Conservation (phyloP, 768 basidiomycete species). For the Tylopilus subfusipes region DNA sequence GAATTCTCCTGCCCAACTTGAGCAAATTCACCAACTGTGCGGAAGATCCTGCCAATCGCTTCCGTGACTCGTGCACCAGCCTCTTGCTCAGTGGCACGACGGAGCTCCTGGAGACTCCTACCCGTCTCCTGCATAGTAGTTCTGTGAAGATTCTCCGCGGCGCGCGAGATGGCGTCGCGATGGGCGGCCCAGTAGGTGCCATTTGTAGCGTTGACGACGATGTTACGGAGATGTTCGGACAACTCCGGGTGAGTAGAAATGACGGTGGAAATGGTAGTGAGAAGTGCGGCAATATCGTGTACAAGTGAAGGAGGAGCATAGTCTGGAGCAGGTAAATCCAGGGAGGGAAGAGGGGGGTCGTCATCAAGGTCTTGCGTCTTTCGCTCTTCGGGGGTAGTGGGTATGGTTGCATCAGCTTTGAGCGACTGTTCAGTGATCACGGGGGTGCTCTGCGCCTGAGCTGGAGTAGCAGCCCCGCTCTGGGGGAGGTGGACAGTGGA, state of each 20-base stretch:
- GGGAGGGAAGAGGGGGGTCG: constrained; percentile 51
- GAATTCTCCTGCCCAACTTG: constrained; percentile 16
- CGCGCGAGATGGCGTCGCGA: constrained; percentile 54
- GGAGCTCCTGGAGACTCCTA: constrained; percentile 42
- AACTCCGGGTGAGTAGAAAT: constrained; percentile 68
- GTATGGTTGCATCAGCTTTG: constrained; percentile 6
- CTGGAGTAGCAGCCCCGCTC: constrained; percentile 28
- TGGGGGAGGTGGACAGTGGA: constrained; percentile 14
- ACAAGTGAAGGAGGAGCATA: constrained; percentile 46
- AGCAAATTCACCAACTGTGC: constrained; percentile 42
- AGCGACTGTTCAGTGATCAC: constrained; percentile 29
- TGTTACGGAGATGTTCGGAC: constrained; percentile 60
- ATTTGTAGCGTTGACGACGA: constrained; percentile 55
- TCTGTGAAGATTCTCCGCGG: constrained; percentile 52
- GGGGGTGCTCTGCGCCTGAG: constrained; percentile 41
- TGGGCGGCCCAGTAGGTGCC: constrained; percentile 71
- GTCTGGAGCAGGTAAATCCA: constrained; percentile 33
- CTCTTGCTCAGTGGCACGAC: constrained; percentile 55
- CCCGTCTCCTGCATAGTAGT: constrained; percentile 38
- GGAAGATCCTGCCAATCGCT: constrained; percentile 57
- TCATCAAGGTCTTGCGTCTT: constrained; percentile 20
- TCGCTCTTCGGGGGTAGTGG: constrained; percentile 5
- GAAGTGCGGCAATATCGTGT: constrained; percentile 59
- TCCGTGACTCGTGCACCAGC: constrained; percentile 62
- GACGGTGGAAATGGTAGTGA: constrained; percentile 53